A percentile compares a stretch with the other conserved stretches of the same genome.
phyloP scores from a whole-genome alignment of 768 basidiomycete genomes.

The Albatrellus ellisii region DNA sequence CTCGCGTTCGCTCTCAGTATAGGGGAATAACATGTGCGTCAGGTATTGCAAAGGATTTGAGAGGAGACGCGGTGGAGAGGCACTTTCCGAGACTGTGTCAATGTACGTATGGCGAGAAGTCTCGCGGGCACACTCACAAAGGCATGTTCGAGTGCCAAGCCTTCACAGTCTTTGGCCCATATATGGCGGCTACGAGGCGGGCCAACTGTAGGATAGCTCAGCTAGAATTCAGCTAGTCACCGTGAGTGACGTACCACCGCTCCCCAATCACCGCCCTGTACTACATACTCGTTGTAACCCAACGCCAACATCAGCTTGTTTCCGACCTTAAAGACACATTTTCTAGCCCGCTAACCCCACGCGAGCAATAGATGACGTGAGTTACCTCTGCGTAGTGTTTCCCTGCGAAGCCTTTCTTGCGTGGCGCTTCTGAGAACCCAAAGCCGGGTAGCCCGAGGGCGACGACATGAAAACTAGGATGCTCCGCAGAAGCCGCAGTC shows the following conservation, averaged over 20 bases:
- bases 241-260: conserved; percentile 16
- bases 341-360: too few species aligned
- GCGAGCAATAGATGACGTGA: neutral
- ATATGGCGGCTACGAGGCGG: conserved; percentile 12
- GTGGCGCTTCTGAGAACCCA: conserved; percentile 47
- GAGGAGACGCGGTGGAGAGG: conserved; percentile 14
- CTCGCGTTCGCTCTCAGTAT: conserved; percentile 23
- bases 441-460: conserved; percentile 44
- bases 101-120: neutral
- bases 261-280: conserved; percentile 39
- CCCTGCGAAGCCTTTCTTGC: conserved; percentile 33
- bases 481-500: conserved; percentile 23
- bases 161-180: conserved; percentile 20
- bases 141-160: conserved; percentile 24
- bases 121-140: conserved; percentile 12
- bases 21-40: conserved; percentile 18
- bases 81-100: conserved; percentile 12
- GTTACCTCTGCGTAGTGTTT: conserved; percentile 44
- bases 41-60: conserved; percentile 17
- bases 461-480: conserved; percentile 53
- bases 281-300: conserved; percentile 23
- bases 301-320: conserved; percentile 16
- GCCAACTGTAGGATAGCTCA: conserved; percentile 16
- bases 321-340: conserved; percentile 4
- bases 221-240: neutral